Evolutionary conservation across 495 filamentous ascomycete genomes (phyloP), one percentile per base, ranked within the genome.

Genomic region (Usnea hakonensis): DNA sequence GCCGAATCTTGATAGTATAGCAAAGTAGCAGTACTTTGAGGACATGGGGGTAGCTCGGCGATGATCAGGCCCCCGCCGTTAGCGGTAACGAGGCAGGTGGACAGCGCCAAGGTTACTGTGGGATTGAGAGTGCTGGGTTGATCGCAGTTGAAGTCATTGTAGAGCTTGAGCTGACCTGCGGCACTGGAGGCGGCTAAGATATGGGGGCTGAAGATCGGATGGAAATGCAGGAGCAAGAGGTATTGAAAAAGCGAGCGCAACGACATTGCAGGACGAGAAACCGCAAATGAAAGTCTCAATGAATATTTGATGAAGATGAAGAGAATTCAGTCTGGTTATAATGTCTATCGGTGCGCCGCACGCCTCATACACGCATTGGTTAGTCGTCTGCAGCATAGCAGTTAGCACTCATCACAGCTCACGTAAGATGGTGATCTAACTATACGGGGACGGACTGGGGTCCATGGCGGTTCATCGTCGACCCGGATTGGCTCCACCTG

Each of bases 1-100:
- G 54, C 54, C 5, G 32, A 36, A 35, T 56, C 54, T 32, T 8
- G 14, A 56, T 56, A 56, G 54, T 56, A 56, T 36, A 56, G 7
- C 54, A 37, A 10, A n/a, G 54, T 19, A 21, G 54, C 54, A 13
- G 23, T 56, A 40, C 54, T 32, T 16, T 3, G 6, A 28, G 54
- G 1, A 32, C 54, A 56, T n/a, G 1, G 32, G 54, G 54, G 54
- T 4, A 56, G 9, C 32, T 2, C 33, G 36, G 11, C 54, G 19
- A 56, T 37, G 8, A 56, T 32, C 8, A 56, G 2, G 21, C 54
- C 54, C 33, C 37, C 54, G 23, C 32, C 54, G 19, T 19, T 19
- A 19, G 54, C 21, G 32, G 54, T 56, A 5, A 56, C 54, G 19
- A 56, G 54, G 36, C 54, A 56, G 33, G 36, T 40, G 1, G 54